phyloP scores from a whole-genome alignment of 2,329 filamentous ascomycete genomes.

The Sporothrix luriei region DNA sequence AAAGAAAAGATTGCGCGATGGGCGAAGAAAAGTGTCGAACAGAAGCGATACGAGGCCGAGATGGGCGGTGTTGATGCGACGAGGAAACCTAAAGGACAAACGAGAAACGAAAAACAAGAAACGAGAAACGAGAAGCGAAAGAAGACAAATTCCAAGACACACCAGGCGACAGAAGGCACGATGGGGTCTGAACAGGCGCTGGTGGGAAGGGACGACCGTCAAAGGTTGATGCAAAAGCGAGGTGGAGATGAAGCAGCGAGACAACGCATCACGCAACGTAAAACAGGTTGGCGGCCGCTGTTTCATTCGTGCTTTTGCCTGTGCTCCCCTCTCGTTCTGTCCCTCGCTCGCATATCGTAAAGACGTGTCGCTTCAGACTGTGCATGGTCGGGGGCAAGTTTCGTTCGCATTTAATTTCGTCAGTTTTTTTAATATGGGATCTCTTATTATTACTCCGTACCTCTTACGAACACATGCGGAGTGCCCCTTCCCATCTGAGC shows the following conservation, averaged over 20 bases:
- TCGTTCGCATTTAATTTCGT: conserved; percentile 23
- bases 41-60: not conserved
- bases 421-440: conserved; percentile 25
- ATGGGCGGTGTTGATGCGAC: not conserved
- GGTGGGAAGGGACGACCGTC: not conserved
- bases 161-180: conserved; percentile 4
- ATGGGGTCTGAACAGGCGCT: not conserved
- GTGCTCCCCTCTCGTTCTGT: conserved; percentile 27
- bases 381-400: conserved; percentile 6
- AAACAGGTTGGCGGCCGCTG: conserved; percentile 25
- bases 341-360: conserved; percentile 29
- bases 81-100: not conserved
- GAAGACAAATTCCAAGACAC: conserved; percentile 3
- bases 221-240: conserved; percentile 9
- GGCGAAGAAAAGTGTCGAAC: not conserved
- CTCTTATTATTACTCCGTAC: conserved; percentile 21
- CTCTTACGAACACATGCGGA: conserved; percentile 29
- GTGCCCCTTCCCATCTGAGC: conserved; percentile 23
- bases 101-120: too few species aligned
- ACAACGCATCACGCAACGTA: conserved; percentile 31
- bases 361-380: not conserved
- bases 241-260: conserved; percentile 27
- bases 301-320: conserved; percentile 27
- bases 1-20: not conserved
- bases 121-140: too few species aligned